Conservation (phyloP, 768 basidiomycete genomes). For the Auriscalpium orientale region DNA sequence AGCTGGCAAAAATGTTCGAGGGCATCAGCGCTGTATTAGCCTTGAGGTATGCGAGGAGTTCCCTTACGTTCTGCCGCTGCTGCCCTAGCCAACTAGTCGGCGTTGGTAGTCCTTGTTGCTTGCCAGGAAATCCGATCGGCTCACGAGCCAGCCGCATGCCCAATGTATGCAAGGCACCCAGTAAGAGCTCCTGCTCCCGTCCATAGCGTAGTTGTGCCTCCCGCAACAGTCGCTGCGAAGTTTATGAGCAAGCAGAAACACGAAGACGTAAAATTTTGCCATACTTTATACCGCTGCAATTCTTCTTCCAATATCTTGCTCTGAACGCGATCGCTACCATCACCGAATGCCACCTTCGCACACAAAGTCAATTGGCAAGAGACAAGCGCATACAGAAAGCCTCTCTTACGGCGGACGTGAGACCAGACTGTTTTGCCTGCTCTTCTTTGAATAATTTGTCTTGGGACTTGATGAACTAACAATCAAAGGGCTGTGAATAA, state of each 20-base stretch:
- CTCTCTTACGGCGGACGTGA: slow-evolving; percentile 36
- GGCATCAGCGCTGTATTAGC: background rate
- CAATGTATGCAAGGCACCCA: slow-evolving; percentile 8
- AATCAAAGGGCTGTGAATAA: background rate
- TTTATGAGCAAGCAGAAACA: background rate
- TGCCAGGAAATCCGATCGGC: slow-evolving; percentile 2
- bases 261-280: slow-evolving; percentile 17
- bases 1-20: background rate
- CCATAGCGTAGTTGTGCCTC: slow-evolving; percentile 14
- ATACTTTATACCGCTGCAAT: slow-evolving; percentile 8
- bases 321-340: slow-evolving; percentile 55
- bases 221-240: slow-evolving; percentile 6
- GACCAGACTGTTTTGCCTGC: slow-evolving; percentile 47
- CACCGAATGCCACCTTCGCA: slow-evolving; percentile 48
- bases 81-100: slow-evolving; percentile 15
- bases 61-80: slow-evolving; percentile 14
- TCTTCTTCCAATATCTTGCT: slow-evolving; percentile 64
- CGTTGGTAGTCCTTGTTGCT: slow-evolving; percentile 3
- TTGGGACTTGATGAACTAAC: slow-evolving; percentile 86
- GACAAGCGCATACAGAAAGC: background rate
- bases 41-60: background rate
- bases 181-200: slow-evolving; percentile 15
- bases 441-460: slow-evolving; percentile 85
- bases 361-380: slow-evolving; percentile 24
- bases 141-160: slow-evolving; percentile 12